phyloP scores from a whole-genome alignment of 139 green algal species.

The Eudorina sp. region DNA sequence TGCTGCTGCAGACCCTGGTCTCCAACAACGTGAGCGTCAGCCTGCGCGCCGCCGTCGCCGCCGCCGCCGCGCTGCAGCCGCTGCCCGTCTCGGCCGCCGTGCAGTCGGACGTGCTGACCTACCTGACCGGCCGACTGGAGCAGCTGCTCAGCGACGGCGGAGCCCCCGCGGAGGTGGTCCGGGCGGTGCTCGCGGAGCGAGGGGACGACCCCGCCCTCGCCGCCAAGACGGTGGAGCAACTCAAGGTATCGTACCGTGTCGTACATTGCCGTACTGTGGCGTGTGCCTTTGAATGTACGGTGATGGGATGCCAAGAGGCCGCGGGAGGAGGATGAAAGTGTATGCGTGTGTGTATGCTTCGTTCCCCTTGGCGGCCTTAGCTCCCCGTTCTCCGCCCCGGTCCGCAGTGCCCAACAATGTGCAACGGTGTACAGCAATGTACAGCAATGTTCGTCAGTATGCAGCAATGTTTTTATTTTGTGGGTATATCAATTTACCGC shows the following conservation, averaged over 20 bases:
- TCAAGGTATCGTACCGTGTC: constrained; percentile 72
- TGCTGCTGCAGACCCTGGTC: constrained; percentile 83
- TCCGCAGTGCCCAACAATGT: too few species aligned
- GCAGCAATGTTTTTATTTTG: too few species aligned
- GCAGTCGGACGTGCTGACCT: constrained; percentile 72
- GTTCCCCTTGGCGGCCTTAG: too few species aligned
- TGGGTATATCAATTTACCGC: too few species aligned
- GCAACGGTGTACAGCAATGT: too few species aligned
- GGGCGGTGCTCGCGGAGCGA: constrained; percentile 89
- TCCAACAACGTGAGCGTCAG: constrained; percentile 75
- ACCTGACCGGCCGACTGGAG: constrained; percentile 89
- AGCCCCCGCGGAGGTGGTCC: constrained; percentile 66
- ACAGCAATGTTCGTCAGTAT: too few species aligned
- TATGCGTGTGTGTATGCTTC: too few species aligned
- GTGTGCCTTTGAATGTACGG: too few species aligned
- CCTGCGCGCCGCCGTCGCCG: constrained; percentile 70
- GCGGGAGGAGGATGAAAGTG: too few species aligned
- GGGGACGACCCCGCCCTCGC: constrained; percentile 83
- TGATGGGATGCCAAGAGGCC: too few species aligned
- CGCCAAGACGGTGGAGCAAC: constrained; percentile 73
- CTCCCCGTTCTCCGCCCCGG: too few species aligned
- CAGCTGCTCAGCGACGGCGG: constrained; percentile 90
- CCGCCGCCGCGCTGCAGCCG: constrained; percentile 84
- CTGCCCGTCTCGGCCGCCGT: constrained; percentile 70
- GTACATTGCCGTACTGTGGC: too few species aligned